Percentiles rank a stretch among this genome's conserved stretches.
phyloP scores from a whole-genome alignment of 805 yeast genomes.

The Citeromyces nyonsensis region DNA sequence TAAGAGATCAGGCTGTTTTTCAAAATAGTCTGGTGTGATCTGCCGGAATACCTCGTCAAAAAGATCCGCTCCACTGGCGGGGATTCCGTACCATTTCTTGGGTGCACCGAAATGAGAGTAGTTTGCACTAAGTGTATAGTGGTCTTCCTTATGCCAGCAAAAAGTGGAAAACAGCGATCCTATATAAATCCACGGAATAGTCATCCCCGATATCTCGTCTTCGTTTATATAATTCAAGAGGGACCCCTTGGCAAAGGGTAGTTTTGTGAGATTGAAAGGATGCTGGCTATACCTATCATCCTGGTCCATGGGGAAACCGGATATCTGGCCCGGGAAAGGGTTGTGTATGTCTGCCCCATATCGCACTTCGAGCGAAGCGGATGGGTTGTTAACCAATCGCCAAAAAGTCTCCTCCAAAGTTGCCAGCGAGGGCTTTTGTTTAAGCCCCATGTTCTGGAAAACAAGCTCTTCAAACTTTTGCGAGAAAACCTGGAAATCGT shows the following conservation, averaged over 20 bases:
- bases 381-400: constrained; percentile 23
- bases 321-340: constrained; percentile 42
- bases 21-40: constrained; percentile 68
- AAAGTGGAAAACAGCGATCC: constrained; percentile 85
- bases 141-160: constrained; percentile 97
- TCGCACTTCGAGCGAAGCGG: constrained; percentile 39
- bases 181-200: constrained; percentile 87
- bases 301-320: constrained; percentile 62
- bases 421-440: constrained; percentile 20
- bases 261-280: constrained; percentile 61
- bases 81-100: constrained; percentile 90
- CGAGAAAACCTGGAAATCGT: constrained; percentile 45
- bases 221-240: constrained; percentile 43
- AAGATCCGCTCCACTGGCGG: constrained; percentile 41
- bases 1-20: constrained; percentile 73
- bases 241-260: constrained; percentile 61
- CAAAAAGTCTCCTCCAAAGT: constrained; percentile 54
- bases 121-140: constrained; percentile 79
- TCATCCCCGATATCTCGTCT: constrained; percentile 77
- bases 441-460: constrained; percentile 16
- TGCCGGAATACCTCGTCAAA: constrained; percentile 52
- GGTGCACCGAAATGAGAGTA: constrained; percentile 85
- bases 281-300: constrained; percentile 29
- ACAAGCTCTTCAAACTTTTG: constrained; percentile 27
- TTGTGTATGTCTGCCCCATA: constrained; percentile 83